A percentile compares a stretch with the other conserved stretches of the same genome.
phyloP scores from a whole-genome alignment of 2,329 filamentous ascomycete genomes.

The Drechslerella coelobrocha region DNA sequence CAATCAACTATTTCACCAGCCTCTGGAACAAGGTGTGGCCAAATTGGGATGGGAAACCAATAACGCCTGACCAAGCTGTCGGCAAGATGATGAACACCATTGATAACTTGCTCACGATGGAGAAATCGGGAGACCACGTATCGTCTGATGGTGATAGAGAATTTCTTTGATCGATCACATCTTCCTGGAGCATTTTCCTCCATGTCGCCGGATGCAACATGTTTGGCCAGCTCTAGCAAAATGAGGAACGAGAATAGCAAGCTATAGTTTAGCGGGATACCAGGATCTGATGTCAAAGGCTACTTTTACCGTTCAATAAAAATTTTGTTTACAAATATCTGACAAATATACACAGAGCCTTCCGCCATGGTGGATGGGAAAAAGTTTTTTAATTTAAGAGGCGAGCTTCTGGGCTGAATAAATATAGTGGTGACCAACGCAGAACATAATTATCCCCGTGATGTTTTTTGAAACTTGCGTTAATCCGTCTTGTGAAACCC shows the following conservation, averaged over 20 bases:
- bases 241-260: too few relatives aligned
- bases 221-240: too few relatives aligned
- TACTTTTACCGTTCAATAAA: not conserved
- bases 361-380: not conserved
- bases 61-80: not conserved
- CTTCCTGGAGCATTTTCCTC: too few relatives aligned
- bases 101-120: slow-evolving; percentile 13
- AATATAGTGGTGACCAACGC: slow-evolving; percentile 18
- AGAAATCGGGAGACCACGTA: slow-evolving; percentile 1
- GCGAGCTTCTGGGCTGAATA: too few relatives aligned
- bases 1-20: not conserved
- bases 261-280: not conserved
- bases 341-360: not conserved
- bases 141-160: slow-evolving; percentile 10
- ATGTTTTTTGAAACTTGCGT: slow-evolving; percentile 39
- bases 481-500: slow-evolving; percentile 37
- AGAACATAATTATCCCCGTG: slow-evolving; percentile 16
- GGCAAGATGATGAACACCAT: slow-evolving; percentile 12
- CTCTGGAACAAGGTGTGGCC: slow-evolving; percentile 8
- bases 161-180: not conserved
- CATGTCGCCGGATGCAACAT: too few relatives aligned
- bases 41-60: not conserved
- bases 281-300: not conserved
- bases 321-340: not conserved
- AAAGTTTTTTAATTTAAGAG: too few relatives aligned